Evolutionary conservation across 148 eudicot genomes (phyloP), one percentile per base, ranked within the genome.

Genomic region (Hydrangea macrophylla): DNA sequence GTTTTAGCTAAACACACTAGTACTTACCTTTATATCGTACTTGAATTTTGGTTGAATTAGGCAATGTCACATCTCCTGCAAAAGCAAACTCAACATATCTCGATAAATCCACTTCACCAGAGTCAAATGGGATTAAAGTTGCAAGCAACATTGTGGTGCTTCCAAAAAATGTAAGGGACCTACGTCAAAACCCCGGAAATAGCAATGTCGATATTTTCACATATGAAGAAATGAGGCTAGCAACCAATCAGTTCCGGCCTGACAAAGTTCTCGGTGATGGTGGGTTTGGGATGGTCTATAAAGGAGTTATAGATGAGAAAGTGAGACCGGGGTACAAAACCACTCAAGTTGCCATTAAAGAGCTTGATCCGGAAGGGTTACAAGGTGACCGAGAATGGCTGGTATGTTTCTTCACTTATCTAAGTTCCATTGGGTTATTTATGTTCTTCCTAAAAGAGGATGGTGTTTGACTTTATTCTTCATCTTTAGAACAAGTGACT

Each of bases 341-440:
- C 37, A 80, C 84, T n/a, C 82, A 80, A 71, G 97, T 91, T 57
- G 97, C 97, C 63, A 85, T 91, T 58, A 91, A 91, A 77, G 95
- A 85, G 83, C 95, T 91, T 75, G 91, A 91, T 73, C 90, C 79
- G 23, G 81, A 91, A 78, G 95, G 97, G 35, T 73, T 81, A 62
- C 97, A 91, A 79, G 97, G 97, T 30, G 97, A 91, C 62, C 78
- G 79, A 76, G 97, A 91, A 76, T 91, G 97, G 97, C 97, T 91
- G 95, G 97, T 91, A 91, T n/a, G n/a, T n/a, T n/a, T n/a, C 33
- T 33, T n/a, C 11, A 72, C 36, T 53, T 15, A 40, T n/a, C 13
- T 64, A 26, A 33, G 60, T 40, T 15, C 40, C 65, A 23, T 3
- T 32, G 26, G 68, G 65, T 45, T 51, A 35, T 56, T 55, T 63